phyloP scores from a whole-genome alignment of 306 rosid genomes.

The Lablab purpureus region DNA sequence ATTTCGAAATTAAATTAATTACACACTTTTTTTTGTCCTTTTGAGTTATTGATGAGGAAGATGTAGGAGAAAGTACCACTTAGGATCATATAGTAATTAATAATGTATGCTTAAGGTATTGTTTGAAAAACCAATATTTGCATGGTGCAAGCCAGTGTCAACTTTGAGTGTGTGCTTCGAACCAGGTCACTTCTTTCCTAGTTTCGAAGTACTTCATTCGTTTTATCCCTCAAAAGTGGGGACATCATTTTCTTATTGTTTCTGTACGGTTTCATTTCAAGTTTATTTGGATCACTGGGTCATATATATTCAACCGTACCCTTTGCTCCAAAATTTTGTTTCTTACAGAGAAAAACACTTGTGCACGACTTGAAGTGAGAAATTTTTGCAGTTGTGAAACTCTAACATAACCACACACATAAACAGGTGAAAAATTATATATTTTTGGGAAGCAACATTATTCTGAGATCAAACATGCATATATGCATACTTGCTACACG shows the following conservation, averaged over 20 bases:
- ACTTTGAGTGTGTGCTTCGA: not conserved
- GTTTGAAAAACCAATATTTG: not conserved
- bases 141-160: not conserved
- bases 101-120: not conserved
- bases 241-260: not conserved
- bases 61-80: no score
- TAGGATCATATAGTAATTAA: no score
- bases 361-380: not conserved
- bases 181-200: not conserved
- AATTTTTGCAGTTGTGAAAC: not conserved
- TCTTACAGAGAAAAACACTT: not conserved
- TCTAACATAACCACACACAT: not conserved
- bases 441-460: not conserved
- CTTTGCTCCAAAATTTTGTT: not conserved
- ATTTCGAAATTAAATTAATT: no score
- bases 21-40: no score
- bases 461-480: not conserved
- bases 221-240: constrained; percentile 2
- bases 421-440: no score
- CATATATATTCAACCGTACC: not conserved
- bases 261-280: not conserved
- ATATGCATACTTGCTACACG: not conserved
- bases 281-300: not conserved
- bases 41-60: no score
- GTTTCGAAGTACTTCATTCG: not conserved